These are phyloP conservation scores for Magnaporthales sp. DNA, from an alignment of 2,329 filamentous ascomycete species.

Conservation along the genomic window DNA sequence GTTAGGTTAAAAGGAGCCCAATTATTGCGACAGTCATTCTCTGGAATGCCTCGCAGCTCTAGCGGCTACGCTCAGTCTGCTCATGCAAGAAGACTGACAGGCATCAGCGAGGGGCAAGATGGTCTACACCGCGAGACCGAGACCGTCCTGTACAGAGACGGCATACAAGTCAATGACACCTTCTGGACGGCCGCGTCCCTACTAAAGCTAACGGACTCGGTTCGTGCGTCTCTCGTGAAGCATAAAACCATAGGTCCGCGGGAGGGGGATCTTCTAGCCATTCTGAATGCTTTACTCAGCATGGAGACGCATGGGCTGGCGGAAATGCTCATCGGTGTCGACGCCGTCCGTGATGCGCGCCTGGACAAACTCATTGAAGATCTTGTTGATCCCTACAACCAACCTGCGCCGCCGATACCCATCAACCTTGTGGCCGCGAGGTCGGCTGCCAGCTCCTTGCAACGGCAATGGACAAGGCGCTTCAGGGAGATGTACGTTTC, in stretches of 20 bases:
- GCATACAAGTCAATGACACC: background rate
- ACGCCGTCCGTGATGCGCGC: conserved; percentile 26
- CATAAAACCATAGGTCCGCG: conserved; percentile 22
- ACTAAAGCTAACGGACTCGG: conserved; percentile 32
- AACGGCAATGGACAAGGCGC: conserved; percentile 32
- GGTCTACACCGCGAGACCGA: background rate
- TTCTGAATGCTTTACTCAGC: conserved; percentile 28
- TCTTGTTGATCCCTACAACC: conserved; percentile 22
- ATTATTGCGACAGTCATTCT: background rate
- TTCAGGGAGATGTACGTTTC: conserved; percentile 35
- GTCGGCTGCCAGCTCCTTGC: conserved; percentile 27
- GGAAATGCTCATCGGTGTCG: conserved; percentile 22
- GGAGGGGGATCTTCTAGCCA: conserved; percentile 25
- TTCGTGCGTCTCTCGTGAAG: conserved; percentile 25
- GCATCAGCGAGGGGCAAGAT: background rate
- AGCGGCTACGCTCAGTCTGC: background rate
- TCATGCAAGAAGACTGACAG: background rate
- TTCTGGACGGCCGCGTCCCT: conserved; percentile 12
- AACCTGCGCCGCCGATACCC: conserved; percentile 15
- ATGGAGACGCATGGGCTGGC: conserved; percentile 24
- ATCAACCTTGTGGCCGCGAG: conserved; percentile 24
- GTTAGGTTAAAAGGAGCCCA: background rate
- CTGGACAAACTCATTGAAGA: conserved; percentile 38
- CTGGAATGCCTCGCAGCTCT: background rate
- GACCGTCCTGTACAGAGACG: background rate